Base-by-base conservation (phyloP, 2,329 filamentous ascomycete genomes). In the Sclerotinia glacialis region DNA sequence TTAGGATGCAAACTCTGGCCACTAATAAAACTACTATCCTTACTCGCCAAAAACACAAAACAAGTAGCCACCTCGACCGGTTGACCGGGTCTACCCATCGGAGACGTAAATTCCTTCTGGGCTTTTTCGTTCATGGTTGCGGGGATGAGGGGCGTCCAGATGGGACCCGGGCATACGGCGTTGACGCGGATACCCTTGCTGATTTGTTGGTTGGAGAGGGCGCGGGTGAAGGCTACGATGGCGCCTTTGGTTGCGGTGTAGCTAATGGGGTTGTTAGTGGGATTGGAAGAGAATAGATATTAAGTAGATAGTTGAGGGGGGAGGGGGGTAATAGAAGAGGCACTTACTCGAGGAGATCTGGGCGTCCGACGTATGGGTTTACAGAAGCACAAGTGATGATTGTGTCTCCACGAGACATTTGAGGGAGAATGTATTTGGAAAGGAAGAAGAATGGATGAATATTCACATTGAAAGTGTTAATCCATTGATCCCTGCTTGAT, bases 341-440 rank as follows among this genome's bases (percentile, higher is more conserved):
- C 11, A 59, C 63, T 47, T 59, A 59, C 63, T 95, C 91, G 59
- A 95, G 84, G 2, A 94, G 83, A 73, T 94, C 91, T 0, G 89
- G 88, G 1, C 90, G 89, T 49, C 91, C 91, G 67, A 93, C 85
- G 78, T 94, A 95, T 34, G 88, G 90, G 76, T 94, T 94, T 76
- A 95, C 88, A 42, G 89, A 93, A 54, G 90, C 88, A 76, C 92
- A 93, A 80, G 94, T 95, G 83, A 96, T 92, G 76, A 96, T 92
- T 34, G 86, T 87, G 66, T 86, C 83, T 46, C 92, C 91, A n/a
- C 78, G 77, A 74, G 86, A 85, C 86, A 95, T 90, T 78, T 93
- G 89, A 0, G 86, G 87, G 14, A 95, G 81, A 16, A 83, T 79
- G 74, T 93, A 92, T 77, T 95, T 95, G 68, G 90, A 84, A 46